These are phyloP conservation scores for Sordariomycetes sp. DNA, from an alignment of 2,329 filamentous ascomycete species.

Conservation along the genomic window DNA sequence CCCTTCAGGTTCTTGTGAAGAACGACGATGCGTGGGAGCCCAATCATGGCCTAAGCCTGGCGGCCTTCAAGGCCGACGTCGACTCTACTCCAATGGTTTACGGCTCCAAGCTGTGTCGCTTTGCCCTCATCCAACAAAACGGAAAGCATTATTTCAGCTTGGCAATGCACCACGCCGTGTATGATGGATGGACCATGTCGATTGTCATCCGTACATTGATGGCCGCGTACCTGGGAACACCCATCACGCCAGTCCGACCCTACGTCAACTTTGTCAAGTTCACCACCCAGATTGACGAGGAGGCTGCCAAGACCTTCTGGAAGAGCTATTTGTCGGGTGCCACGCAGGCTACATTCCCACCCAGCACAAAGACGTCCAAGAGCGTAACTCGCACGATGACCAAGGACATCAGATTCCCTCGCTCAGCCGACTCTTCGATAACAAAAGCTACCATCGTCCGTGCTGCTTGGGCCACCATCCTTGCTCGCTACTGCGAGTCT, in stretches of 20 bases:
- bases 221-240: slow-evolving; percentile 6
- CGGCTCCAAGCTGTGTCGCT: neutral
- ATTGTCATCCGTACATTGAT: slow-evolving; percentile 12
- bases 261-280: neutral
- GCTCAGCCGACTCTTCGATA: slow-evolving; percentile 7
- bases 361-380: neutral
- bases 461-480: slow-evolving; percentile 14
- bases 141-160: neutral
- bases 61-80: neutral
- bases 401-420: slow-evolving; percentile 4
- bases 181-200: slow-evolving; percentile 41
- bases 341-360: slow-evolving; percentile 1
- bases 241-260: neutral
- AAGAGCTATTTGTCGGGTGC: neutral
- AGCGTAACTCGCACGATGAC: neutral
- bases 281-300: neutral
- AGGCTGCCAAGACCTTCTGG: neutral
- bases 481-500: slow-evolving; percentile 9
- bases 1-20: slow-evolving; percentile 2
- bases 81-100: slow-evolving; percentile 3
- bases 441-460: slow-evolving; percentile 8
- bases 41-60: neutral
- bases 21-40: neutral
- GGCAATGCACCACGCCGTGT: slow-evolving; percentile 31
- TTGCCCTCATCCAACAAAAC: neutral